Percentiles rank a stretch among this genome's conserved stretches.
Conservation (phyloP, 768 basidiomycete species). For the Multifurca ochricompacta region DNA sequence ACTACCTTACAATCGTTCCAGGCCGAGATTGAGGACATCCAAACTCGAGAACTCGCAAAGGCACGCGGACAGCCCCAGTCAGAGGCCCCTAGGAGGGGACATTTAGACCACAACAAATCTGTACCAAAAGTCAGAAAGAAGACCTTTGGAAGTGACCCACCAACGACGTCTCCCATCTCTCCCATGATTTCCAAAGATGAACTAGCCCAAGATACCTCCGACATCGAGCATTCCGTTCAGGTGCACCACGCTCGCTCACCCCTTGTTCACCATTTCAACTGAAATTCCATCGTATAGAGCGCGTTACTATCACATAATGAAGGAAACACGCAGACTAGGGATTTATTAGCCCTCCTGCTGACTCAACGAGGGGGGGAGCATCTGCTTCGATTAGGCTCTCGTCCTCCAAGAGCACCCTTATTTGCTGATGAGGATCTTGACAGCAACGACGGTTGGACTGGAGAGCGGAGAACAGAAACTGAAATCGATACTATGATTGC, state of each 20-base stretch:
- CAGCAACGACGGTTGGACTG: constrained; percentile 47
- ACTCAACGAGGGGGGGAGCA: constrained; percentile 68
- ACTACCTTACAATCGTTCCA: constrained; percentile 53
- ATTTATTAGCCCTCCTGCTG: constrained; percentile 55
- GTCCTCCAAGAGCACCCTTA: constrained; percentile 49
- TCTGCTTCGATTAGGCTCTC: constrained; percentile 63
- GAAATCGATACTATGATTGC: constrained; percentile 43
- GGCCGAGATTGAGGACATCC: constrained; percentile 71
- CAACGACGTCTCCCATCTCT: not conserved
- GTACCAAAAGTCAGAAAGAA: constrained; percentile 5
- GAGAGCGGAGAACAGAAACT: constrained; percentile 40
- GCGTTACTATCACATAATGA: constrained; percentile 37
- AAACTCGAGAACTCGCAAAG: constrained; percentile 55
- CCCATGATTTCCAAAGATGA: constrained; percentile 1
- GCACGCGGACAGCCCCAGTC: constrained; percentile 40
- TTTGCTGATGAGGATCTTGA: constrained; percentile 44
- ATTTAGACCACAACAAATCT: constrained; percentile 9
- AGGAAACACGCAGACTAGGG: constrained; percentile 50
- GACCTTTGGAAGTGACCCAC: not conserved
- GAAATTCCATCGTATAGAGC: not conserved
- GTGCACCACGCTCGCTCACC: constrained; percentile 28
- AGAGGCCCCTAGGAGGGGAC: constrained; percentile 17
- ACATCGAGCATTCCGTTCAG: constrained; percentile 50
- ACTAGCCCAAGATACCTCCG: constrained; percentile 23
- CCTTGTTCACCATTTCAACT: not conserved